Percentiles rank a stretch among this genome's conserved stretches.
phyloP scores from a whole-genome alignment of 2,329 filamentous ascomycete species.

The Epicoccum sorghinum region DNA sequence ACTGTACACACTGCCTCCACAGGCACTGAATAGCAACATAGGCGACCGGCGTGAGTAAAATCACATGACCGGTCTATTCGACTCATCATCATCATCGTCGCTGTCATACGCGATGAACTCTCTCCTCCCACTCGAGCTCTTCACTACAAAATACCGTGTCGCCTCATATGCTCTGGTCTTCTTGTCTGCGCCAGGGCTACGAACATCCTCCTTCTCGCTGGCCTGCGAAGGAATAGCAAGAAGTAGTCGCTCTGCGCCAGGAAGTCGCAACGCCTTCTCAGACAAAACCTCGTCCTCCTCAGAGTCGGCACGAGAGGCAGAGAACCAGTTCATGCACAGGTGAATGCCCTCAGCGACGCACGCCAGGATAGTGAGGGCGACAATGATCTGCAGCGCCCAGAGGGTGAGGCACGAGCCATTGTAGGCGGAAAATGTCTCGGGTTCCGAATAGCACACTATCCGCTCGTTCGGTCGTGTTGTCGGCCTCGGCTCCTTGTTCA shows the following conservation, averaged over 20 bases:
- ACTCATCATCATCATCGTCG: slow-evolving; percentile 43
- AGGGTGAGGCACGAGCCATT: slow-evolving; percentile 33
- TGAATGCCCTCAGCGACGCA: slow-evolving; percentile 37
- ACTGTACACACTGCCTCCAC: slow-evolving; percentile 11
- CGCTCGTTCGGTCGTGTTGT: slow-evolving; percentile 15
- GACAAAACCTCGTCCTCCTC: background rate
- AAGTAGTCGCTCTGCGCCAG: slow-evolving; percentile 29
- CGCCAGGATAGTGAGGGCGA: slow-evolving; percentile 34
- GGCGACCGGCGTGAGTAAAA: slow-evolving; percentile 15
- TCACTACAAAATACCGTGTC: slow-evolving; percentile 24
- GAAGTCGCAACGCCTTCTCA: slow-evolving; percentile 23
- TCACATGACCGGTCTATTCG: slow-evolving; percentile 42
- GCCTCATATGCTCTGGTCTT: slow-evolving; percentile 30
- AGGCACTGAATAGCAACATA: slow-evolving; percentile 2
- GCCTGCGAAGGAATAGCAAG: slow-evolving; percentile 23
- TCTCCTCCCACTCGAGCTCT: slow-evolving; percentile 22
- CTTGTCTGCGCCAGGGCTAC: slow-evolving; percentile 37
- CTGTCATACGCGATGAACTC: slow-evolving; percentile 37
- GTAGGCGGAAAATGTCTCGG: slow-evolving; percentile 25
- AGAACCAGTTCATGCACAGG: slow-evolving; percentile 28
- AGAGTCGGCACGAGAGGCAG: background rate
- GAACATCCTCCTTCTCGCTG: slow-evolving; percentile 6
- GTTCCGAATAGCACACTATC: slow-evolving; percentile 33
- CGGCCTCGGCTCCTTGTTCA: slow-evolving; percentile 18
- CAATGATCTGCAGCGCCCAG: slow-evolving; percentile 34